phyloP scores from a whole-genome alignment of 2,329 filamentous ascomycete genomes.

The Neonectria sp. region DNA sequence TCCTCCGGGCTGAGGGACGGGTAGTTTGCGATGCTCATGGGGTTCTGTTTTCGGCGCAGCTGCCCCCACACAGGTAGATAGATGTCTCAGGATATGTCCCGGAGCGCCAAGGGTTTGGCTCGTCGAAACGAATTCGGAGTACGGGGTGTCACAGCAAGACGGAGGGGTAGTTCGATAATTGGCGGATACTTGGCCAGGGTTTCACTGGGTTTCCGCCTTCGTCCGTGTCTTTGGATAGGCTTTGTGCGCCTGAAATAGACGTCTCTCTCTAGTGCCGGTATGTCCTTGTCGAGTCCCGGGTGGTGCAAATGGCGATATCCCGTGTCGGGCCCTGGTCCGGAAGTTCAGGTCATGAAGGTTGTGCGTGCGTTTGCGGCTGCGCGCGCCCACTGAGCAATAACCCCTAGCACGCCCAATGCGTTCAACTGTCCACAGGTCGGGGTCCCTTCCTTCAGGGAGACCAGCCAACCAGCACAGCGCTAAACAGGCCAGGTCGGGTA shows the following conservation, averaged over 20 bases:
- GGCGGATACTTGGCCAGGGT: background rate
- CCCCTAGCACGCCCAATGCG: background rate
- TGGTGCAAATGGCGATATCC: conserved; percentile 13
- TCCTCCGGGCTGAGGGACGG: conserved; percentile 74
- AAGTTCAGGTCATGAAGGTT: background rate
- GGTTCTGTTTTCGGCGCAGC: conserved; percentile 1
- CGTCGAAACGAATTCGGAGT: background rate
- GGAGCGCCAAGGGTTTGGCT: background rate
- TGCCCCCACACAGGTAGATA: background rate
- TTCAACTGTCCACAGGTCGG: conserved; percentile 8
- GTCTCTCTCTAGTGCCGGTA: background rate
- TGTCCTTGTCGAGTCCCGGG: conserved; percentile 9
- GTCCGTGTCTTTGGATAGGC: background rate
- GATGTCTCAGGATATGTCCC: conserved; percentile 7
- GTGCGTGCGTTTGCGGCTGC: background rate
- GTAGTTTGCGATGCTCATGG: conserved; percentile 67
- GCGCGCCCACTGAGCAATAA: conserved; percentile 1
- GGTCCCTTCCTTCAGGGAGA: conserved; percentile 6
- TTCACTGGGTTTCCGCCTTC: background rate
- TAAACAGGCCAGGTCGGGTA: background rate
- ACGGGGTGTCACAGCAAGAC: background rate
- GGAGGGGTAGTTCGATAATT: background rate
- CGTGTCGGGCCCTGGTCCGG: background rate
- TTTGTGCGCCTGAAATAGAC: background rate
- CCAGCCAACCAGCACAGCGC: conserved; percentile 3